Percentiles rank a stretch among this genome's conserved stretches.
These are phyloP conservation scores for Tetrahymena borealis DNA, from an alignment of 73 alveolate genomes.

Conservation along the genomic window DNA sequence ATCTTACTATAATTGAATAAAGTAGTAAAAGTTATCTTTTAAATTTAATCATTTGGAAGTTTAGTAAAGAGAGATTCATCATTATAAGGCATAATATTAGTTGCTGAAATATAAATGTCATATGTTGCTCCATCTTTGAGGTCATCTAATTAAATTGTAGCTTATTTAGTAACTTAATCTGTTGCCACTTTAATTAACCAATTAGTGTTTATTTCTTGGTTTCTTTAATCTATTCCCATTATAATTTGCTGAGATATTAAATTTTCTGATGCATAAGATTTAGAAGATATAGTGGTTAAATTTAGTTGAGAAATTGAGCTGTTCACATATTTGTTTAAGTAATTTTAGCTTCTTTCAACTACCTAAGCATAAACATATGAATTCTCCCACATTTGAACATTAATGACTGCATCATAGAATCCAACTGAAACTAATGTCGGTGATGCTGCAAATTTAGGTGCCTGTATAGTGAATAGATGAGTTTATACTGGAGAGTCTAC, in stretches of 20 bases:
- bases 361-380: background rate
- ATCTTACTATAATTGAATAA: background rate
- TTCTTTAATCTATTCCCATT: background rate
- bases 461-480: background rate
- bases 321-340: background rate
- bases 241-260: background rate
- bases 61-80: background rate
- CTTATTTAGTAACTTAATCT: background rate
- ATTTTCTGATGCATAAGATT: background rate
- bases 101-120: background rate
- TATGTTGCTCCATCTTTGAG: background rate
- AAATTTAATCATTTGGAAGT: background rate
- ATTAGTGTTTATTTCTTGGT: background rate
- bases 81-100: background rate
- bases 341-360: background rate
- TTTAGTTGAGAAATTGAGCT: background rate
- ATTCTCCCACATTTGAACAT: background rate
- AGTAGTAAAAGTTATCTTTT: background rate
- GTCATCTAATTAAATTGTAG: background rate
- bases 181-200: background rate
- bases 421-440: background rate
- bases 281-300: background rate
- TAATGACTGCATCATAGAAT: background rate
- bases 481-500: background rate
- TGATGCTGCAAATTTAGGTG: background rate